Base-by-base conservation (phyloP, 1,139 yeast species). In the Hanseniaspora uvarum region DNA sequence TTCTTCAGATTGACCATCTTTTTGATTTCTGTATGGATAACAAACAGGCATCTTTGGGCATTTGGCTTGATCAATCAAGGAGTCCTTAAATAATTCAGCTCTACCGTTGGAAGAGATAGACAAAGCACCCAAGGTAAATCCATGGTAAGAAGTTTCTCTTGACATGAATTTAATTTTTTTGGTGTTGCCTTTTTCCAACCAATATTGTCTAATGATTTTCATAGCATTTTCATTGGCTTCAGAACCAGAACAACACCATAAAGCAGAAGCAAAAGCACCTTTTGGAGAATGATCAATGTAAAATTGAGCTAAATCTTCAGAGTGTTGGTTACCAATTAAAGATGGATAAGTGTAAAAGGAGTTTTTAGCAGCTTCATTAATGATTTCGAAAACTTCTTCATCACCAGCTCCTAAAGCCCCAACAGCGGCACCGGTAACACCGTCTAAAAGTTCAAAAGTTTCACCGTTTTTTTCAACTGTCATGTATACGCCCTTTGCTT, bases 141-240 rank as follows among this genome's bases (percentile, higher is more conserved):
- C 80, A 61, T 76, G 80, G 64, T 76, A 76, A 10, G 78, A 72
- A 47, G 71, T 70, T 26, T 65, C 64, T 65, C 80, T 70, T 11
- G 76, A 71, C 55, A 76, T 72, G 58, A 71, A 73, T 59, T 72
- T 72, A 59, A 62, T 62, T 61, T 77, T 72, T 57, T 72, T 63
- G 18, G 68, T 64, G 58, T 74, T 70, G 45, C 75, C 74, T 55
- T 60, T 69, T 62, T 76, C 80, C 45, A 68, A 56, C 63, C 68
- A 72, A 64, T 76, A 76, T 63, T 76, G 80, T 60, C 74, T 72
- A 56, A 70, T 68, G 56, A 76, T 70, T 63, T 75, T 76, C 68
- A 76, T 61, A 24, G 78, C 77, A 62, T 73, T 72, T 61, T 76
- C 80, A 61, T 75, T 76, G 31, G 79, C 68, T 67, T 76, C 80